Conservation (phyloP, 2,329 filamentous ascomycete genomes). For the Lachnellula occidentalis region DNA sequence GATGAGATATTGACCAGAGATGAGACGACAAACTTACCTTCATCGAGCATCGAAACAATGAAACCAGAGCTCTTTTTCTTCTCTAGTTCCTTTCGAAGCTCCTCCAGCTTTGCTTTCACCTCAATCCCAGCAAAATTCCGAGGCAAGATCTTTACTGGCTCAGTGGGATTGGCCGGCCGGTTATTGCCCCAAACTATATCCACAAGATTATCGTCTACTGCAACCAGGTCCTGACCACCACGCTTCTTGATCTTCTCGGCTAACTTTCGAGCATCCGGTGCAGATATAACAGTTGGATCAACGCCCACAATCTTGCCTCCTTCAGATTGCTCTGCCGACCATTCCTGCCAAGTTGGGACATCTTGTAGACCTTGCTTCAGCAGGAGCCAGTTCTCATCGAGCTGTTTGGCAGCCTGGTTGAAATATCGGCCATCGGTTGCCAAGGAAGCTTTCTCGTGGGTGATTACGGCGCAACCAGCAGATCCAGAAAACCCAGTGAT, state of each 20-base stretch:
- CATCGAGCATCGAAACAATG: constrained; percentile 90
- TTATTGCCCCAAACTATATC: constrained; percentile 79
- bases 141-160: constrained; percentile 67
- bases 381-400: constrained; percentile 86
- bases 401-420: constrained; percentile 87
- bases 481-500: constrained; percentile 95
- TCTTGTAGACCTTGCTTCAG: constrained; percentile 91
- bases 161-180: constrained; percentile 68
- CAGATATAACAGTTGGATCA: constrained; percentile 82
- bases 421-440: constrained; percentile 97
- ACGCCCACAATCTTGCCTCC: constrained; percentile 86
- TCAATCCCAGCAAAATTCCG: constrained; percentile 75
- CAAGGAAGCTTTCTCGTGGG: constrained; percentile 77
- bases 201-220: constrained; percentile 78
- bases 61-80: constrained; percentile 87
- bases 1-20: no score
- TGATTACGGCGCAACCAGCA: constrained; percentile 86
- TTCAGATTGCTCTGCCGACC: constrained; percentile 80
- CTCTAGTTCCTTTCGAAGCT: constrained; percentile 83
- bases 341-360: constrained; percentile 96
- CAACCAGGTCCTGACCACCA: constrained; percentile 70
- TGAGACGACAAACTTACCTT: constrained; percentile 33
- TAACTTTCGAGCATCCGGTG: constrained; percentile 66
- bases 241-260: constrained; percentile 81
- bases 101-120: constrained; percentile 75